Conservation (phyloP, 2,329 filamentous ascomycete genomes). For the Bipolaris gigantea region DNA sequence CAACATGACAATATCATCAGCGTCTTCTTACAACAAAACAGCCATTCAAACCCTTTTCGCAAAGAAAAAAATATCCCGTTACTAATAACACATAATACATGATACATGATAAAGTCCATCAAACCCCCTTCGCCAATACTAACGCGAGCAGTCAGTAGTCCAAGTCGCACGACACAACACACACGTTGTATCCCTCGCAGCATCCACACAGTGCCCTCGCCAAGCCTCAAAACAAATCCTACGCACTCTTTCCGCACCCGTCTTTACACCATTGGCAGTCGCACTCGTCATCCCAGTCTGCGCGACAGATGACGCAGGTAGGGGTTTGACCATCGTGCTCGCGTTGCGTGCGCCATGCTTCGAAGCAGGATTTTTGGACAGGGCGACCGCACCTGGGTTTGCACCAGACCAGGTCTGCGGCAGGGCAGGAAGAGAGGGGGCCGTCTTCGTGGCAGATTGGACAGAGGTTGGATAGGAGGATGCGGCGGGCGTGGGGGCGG, state of each 20-base stretch:
- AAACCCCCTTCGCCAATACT: neutral
- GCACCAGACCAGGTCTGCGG: slow-evolving; percentile 22
- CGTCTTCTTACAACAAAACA: neutral
- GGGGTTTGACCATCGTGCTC: neutral
- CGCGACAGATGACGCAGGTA: slow-evolving; percentile 19
- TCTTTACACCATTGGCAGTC: slow-evolving; percentile 19
- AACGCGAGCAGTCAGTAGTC: neutral
- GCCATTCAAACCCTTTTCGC: neutral
- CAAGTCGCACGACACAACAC: neutral
- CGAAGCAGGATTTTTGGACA: slow-evolving; percentile 22
- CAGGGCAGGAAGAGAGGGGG: neutral
- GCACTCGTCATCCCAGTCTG: slow-evolving; percentile 12
- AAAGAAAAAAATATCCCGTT: neutral
- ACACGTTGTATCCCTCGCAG: neutral
- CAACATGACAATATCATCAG: neutral
- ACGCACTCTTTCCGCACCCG: slow-evolving; percentile 21
- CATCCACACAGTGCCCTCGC: slow-evolving; percentile 1
- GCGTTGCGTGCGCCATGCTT: slow-evolving; percentile 12
- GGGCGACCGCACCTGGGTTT: slow-evolving; percentile 17
- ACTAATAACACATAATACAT: too few relatives aligned
- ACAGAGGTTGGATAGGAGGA: slow-evolving; percentile 19
- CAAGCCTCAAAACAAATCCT: slow-evolving; percentile 15
- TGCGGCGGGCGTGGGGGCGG: slow-evolving; percentile 19
- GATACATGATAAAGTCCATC: neutral
- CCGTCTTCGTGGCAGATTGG: slow-evolving; percentile 23